Conservation (phyloP, 805 yeast species). For the Candida incommunis region DNA sequence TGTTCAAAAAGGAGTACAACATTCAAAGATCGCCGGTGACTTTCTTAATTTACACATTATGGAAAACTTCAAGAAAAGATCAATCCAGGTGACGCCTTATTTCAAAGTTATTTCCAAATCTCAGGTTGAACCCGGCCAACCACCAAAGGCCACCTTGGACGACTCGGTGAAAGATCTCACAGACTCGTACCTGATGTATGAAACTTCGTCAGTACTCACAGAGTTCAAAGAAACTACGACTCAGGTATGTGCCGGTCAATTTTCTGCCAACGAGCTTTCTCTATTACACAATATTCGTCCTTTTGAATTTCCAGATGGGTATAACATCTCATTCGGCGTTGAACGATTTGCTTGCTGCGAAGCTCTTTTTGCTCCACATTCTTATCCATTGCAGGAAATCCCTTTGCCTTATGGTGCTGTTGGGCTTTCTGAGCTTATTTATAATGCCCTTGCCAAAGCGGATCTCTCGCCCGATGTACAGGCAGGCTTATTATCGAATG, state of each 20-base stretch:
- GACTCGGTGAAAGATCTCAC: neutral
- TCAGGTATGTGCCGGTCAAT: slow-evolving; percentile 21
- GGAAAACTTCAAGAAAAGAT: slow-evolving; percentile 28
- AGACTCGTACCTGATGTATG: neutral
- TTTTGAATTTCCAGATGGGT: slow-evolving; percentile 49
- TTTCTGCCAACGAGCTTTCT: neutral
- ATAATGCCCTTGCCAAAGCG: slow-evolving; percentile 30
- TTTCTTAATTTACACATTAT: slow-evolving; percentile 54
- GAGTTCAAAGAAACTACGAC: slow-evolving; percentile 35
- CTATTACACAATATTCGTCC: slow-evolving; percentile 23
- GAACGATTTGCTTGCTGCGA: slow-evolving; percentile 48
- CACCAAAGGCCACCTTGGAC: slow-evolving; percentile 9
- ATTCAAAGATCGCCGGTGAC: slow-evolving; percentile 73
- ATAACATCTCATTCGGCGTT: slow-evolving; percentile 31
- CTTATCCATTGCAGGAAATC: slow-evolving; percentile 31
- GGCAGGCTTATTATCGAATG: slow-evolving; percentile 24
- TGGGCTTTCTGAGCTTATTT: slow-evolving; percentile 33
- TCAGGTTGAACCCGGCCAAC: slow-evolving; percentile 23
- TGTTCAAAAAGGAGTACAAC: slow-evolving; percentile 32
- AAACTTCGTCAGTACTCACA: slow-evolving; percentile 21
- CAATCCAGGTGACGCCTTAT: slow-evolving; percentile 21
- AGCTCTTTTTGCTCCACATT: slow-evolving; percentile 55
- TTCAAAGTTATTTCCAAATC: slow-evolving; percentile 23
- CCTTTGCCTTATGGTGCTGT: slow-evolving; percentile 33
- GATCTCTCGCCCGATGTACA: slow-evolving; percentile 29